Evolutionary conservation across 805 yeast species (phyloP).

Genomic region (Yamadazyma ubonensis): DNA sequence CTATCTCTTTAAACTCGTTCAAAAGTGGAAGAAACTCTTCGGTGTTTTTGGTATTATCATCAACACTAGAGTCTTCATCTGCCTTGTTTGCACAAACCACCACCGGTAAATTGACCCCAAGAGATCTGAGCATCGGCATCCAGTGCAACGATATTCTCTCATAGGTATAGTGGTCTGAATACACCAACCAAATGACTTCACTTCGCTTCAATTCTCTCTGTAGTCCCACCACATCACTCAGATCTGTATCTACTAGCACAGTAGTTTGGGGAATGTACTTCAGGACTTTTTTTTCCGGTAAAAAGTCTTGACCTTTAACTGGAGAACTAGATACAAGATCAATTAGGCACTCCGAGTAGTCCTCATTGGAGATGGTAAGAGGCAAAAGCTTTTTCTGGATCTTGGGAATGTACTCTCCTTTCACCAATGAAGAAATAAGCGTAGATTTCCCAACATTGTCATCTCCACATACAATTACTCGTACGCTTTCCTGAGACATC

Average conservation of each 20-base stretch:
- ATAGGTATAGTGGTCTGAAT: slow-evolving; percentile 90
- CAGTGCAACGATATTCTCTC: slow-evolving; percentile 90
- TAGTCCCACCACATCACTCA: slow-evolving; percentile 58
- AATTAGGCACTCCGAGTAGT: slow-evolving; percentile 47
- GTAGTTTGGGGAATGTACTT: slow-evolving; percentile 49
- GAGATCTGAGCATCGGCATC: slow-evolving; percentile 89
- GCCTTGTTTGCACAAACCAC: slow-evolving; percentile 84
- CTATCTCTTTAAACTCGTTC: slow-evolving; percentile 91
- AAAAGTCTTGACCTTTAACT: slow-evolving; percentile 7
- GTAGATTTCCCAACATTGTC: slow-evolving; percentile 86
- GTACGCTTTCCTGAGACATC: slow-evolving; percentile 39
- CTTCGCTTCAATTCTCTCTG: slow-evolving; percentile 78
- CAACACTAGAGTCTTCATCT: slow-evolving; percentile 50
- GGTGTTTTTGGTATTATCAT: slow-evolving; percentile 39
- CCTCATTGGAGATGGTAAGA: slow-evolving; percentile 69
- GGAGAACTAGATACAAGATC: slow-evolving; percentile 19
- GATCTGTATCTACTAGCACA: slow-evolving; percentile 75
- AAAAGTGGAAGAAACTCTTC: slow-evolving; percentile 86
- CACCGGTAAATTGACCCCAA: slow-evolving; percentile 94
- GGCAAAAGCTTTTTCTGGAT: slow-evolving; percentile 81
- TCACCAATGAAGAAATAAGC: slow-evolving; percentile 74
- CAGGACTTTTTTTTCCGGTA: slow-evolving; percentile 22
- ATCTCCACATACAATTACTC: slow-evolving; percentile 93
- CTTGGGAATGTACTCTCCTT: slow-evolving; percentile 75
- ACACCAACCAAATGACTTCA: slow-evolving; percentile 92